phyloP scores from a whole-genome alignment of 805 yeast genomes.

The Brettanomyces naardenensis region DNA sequence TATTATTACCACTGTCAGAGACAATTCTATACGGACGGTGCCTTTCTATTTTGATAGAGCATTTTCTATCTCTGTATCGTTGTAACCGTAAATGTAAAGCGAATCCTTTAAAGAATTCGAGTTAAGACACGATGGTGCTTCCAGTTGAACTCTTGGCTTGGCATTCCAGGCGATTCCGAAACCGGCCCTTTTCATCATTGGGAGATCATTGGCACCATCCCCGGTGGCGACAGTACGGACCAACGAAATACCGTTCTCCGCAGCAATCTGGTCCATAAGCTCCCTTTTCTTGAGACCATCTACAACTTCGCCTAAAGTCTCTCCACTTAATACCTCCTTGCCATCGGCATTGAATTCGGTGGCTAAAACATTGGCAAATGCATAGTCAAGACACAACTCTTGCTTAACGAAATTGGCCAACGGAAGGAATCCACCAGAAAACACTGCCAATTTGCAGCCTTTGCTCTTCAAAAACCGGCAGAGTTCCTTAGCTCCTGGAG shows the following conservation, averaged over 20 bases:
- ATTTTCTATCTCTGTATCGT: slow-evolving; percentile 42
- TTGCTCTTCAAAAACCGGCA: slow-evolving; percentile 48
- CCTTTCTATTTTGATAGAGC: slow-evolving; percentile 10
- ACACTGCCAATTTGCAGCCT: slow-evolving; percentile 73
- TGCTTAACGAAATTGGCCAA: slow-evolving; percentile 70
- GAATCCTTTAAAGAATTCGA: slow-evolving; percentile 65
- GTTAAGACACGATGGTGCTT: slow-evolving; percentile 80
- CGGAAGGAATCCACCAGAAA: slow-evolving; percentile 93
- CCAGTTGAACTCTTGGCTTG: slow-evolving; percentile 79
- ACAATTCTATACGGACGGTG: too few relatives aligned
- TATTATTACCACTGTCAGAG: too few relatives aligned
- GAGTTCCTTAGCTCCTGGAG: slow-evolving; percentile 81
- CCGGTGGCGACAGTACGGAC: slow-evolving; percentile 74
- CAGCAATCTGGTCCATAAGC: slow-evolving; percentile 54
- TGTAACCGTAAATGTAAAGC: slow-evolving; percentile 72
- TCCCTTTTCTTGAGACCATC: slow-evolving; percentile 81
- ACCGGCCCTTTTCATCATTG: slow-evolving; percentile 89
- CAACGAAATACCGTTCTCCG: slow-evolving; percentile 43
- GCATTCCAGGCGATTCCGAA: slow-evolving; percentile 97
- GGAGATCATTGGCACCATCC: slow-evolving; percentile 94
- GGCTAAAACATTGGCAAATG: slow-evolving; percentile 69
- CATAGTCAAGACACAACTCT: slow-evolving; percentile 70
- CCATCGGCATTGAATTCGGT: slow-evolving; percentile 35
- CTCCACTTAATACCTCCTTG: slow-evolving; percentile 56
- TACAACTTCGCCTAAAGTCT: slow-evolving; percentile 71